Evolutionary conservation across 2,329 filamentous ascomycete species (phyloP), one percentile per base, ranked within the genome.

Genomic region (Westerdykella aurantiaca): DNA sequence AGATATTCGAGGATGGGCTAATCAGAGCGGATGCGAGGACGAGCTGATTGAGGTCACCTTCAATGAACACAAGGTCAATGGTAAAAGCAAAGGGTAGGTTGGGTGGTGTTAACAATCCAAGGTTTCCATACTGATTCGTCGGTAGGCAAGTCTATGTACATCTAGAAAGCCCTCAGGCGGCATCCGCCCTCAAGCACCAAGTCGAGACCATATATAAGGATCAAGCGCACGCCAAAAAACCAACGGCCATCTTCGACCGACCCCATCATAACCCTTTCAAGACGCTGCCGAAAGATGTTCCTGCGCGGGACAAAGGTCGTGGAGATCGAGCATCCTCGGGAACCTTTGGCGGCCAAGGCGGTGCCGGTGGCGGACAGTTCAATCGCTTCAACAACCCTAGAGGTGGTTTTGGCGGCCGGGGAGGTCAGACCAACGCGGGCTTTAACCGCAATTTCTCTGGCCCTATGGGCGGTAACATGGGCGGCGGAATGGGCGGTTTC

Each of bases 41-140:
- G 88, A 95, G 59, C 72, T 97, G 14, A 89, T 87, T 58, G 93
- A 97, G 48, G 81, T 98, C 41, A 95, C 90, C 0, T 98, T 97
- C 67, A 96, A 88, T 59, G 93, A 98, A 67, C 93, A 97, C 70
- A 98, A 98, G 66, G 90, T 97, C 38, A 98, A 98, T 56, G 93
- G 93, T 56, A 98, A 98, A 72, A 95, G 88, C 70, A 96, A 97
- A 73, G 91, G 93, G 90, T 95, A 76, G 51, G 82, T 69, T 16
- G 13, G 10, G 13, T 6, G 13, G 3, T 14, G 33, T 13, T n/a
- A 18, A 25, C 25, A 29, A 12, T 10, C 9, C 11, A 29, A 9
- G 25, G 37, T 12, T 41, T 18, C 23, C 18, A 40, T 9, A 9
- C 18, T 39, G 31, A 31, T 17, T 16, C 39, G 37, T 43, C 18